Evolutionary conservation across 805 yeast genomes (phyloP), one percentile per base, ranked within the genome.

Genomic region (Cyberlindnera sargentensis): DNA sequence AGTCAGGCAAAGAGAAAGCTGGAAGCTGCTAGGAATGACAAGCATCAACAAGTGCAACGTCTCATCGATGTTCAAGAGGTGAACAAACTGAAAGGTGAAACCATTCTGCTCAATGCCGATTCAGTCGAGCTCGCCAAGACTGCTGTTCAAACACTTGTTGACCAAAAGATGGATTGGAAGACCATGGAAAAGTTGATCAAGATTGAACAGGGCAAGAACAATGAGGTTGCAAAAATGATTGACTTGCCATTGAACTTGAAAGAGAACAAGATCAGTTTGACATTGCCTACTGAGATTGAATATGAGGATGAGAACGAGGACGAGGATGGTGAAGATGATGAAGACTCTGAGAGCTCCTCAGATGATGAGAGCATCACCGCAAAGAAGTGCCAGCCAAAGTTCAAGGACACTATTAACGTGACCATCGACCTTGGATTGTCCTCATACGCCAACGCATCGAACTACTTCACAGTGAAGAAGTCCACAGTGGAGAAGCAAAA

Each of bases 111-210:
- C 32, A 72, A 84, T 58, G 83, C 91, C 4, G 79, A 78, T 27
- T 52, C 76, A 26, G 88, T 90, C 5, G 93, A 84, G 40, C 76
- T 76, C 15, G 88, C 93, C 39, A 82, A 76, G 46, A 62, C 58
- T 6, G 81, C 84, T 3, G 84, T 91, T 4, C 83, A 81, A 46
- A 66, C 69, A 1, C 64, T 88, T 43, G 48, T 89, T 4, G 80
- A 82, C 44, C 93, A 86, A 57, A 90, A 86, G 49, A 86, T 88
- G 87, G 97, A 91, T 60, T 91, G 99, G 99, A 75, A 76, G 36
- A 83, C 87, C 47, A 90, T 90, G 48, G 96, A 84, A 58, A 78
- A 80, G 48, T 64, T 84, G 45, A 80, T 91, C 41, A 66, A 73
- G 39, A 70, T 79, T 40, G 95, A 91, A 56, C 81, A 86, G 52